Conservation (phyloP, 495 filamentous ascomycete species). For the Hyaloscypha variabilis region DNA sequence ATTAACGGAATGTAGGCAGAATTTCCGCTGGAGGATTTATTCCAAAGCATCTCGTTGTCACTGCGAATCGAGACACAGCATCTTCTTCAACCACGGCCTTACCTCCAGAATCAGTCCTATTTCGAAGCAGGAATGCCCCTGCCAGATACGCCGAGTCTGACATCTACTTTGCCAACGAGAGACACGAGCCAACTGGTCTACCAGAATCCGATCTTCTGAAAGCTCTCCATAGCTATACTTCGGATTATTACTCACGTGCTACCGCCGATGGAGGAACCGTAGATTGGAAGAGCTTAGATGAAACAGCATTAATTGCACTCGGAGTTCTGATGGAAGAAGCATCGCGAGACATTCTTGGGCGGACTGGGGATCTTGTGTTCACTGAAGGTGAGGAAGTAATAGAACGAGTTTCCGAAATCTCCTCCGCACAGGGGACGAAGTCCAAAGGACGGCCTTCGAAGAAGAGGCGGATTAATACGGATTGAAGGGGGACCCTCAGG, state of each 20-base stretch:
- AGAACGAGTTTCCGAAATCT: not conserved
- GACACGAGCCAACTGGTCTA: conserved; percentile 42
- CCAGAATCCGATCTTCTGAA: conserved; percentile 78
- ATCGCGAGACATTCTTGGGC: conserved; percentile 61
- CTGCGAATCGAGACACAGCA: conserved; percentile 52
- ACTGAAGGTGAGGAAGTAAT: conserved; percentile 54
- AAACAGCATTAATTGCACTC: conserved; percentile 79
- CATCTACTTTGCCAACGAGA: conserved; percentile 64
- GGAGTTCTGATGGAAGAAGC: conserved; percentile 84
- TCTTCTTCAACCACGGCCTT: conserved; percentile 54
- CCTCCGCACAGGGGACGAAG: not conserved
- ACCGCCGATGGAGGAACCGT: conserved; percentile 16
- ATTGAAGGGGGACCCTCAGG: not conserved
- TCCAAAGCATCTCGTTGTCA: conserved; percentile 36
- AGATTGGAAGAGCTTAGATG: conserved; percentile 72
- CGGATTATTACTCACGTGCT: conserved; percentile 64
- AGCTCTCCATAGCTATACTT: conserved; percentile 71
- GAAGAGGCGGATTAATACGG: conserved; percentile 7
- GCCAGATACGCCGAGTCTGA: conserved; percentile 68
- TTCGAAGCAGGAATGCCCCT: conserved; percentile 63
- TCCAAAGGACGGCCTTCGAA: conserved; percentile 12
- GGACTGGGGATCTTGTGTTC: conserved; percentile 74
- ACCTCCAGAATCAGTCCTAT: conserved; percentile 76
- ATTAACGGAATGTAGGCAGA: conserved; percentile 22
- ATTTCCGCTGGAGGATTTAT: conserved; percentile 48